Base-by-base conservation (phyloP, 495 filamentous ascomycete genomes). In the Xylaria curta region DNA sequence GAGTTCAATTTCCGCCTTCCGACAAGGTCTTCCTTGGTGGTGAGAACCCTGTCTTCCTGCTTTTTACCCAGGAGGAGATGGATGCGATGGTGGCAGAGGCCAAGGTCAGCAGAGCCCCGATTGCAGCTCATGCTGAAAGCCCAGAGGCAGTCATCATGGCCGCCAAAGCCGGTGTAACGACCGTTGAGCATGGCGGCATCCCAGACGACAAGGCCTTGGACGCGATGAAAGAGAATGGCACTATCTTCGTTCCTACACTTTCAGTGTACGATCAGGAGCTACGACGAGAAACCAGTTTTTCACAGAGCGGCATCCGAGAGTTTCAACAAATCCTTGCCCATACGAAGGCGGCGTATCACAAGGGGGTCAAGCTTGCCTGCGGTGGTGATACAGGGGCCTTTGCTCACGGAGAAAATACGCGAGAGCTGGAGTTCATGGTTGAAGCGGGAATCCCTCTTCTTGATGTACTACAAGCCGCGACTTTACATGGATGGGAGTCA, bases 331-430 rank as follows among this genome's bases (percentile, higher is more conserved):
- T 82, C 21, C 56, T 82, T 26, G 74, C 54, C 0, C 79, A 82
- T 36, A 75, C 78, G 8, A 82, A 80, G 69, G 75, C 76, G 17
- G 80, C 76, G 8, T 79, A 71, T 24, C 80, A 85, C 54, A 38
- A n/a, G 8, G 86, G 86, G 0, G 81, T 88, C 46, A 80, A 81
- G 66, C 40, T 88, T 3, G 83, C 80, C 0, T 76, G 82, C 1
- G 87, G 86, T 2, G 86, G 86, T 2, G 87, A 88, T 61, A 88
- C 85, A 4, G 87, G 87, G 2, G 77, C 83, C 0, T 85, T 87
- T 69, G 73, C 81, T 33, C 87, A 89, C 54, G 87, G 87, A 0
- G 78, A 85, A 46, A 87, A 87, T 68, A 81, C 69, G 2, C 66
- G 85, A 0, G 86, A 88, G 74, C 44, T 88, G 49, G 86, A 88